Evolutionary conservation across 208 protist genomes (phyloP).

Genomic region (Trypanosoma cruzi): DNA sequence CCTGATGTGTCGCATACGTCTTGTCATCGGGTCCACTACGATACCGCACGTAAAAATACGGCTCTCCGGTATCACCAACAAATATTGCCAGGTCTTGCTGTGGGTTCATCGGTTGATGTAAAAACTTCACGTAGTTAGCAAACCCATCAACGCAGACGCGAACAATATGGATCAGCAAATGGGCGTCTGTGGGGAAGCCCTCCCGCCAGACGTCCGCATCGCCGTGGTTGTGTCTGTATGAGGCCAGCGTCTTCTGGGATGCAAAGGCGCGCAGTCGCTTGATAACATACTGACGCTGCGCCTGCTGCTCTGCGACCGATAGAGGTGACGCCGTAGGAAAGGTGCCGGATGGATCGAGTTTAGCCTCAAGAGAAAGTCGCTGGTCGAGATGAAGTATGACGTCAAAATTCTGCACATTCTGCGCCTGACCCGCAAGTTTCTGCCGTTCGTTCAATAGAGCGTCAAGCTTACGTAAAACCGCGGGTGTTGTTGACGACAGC

Average conservation of each 20-base stretch:
- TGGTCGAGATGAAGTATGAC: constrained; percentile 56
- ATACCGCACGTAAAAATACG: constrained; percentile 85
- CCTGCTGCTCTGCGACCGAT: constrained; percentile 41
- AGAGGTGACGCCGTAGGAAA: constrained; percentile 31
- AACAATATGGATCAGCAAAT: constrained; percentile 81
- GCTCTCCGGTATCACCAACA: constrained; percentile 76
- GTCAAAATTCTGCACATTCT: constrained; percentile 49
- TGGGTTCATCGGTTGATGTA: constrained; percentile 44
- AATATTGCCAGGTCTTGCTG: constrained; percentile 53
- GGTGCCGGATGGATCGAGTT: constrained; percentile 53
- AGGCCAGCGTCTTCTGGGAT: constrained; percentile 46
- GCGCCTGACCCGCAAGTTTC: constrained; percentile 35
- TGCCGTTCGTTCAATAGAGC: constrained; percentile 41
- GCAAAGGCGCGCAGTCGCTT: constrained; percentile 53
- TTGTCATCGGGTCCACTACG: constrained; percentile 31
- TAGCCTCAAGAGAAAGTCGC: constrained; percentile 62
- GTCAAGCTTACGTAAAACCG: constrained; percentile 34
- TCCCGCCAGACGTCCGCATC: constrained; percentile 52
- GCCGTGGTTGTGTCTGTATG: constrained; percentile 49
- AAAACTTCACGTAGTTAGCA: constrained; percentile 57
- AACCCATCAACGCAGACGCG: constrained; percentile 61
- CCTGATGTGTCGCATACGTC: constrained; percentile 49
- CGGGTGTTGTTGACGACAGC: neutral
- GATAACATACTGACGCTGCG: constrained; percentile 58
- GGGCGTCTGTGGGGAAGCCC: constrained; percentile 66